Evolutionary conservation across 2,329 filamentous ascomycete genomes (phyloP).

Genomic region (Blastomyces percursus): DNA sequence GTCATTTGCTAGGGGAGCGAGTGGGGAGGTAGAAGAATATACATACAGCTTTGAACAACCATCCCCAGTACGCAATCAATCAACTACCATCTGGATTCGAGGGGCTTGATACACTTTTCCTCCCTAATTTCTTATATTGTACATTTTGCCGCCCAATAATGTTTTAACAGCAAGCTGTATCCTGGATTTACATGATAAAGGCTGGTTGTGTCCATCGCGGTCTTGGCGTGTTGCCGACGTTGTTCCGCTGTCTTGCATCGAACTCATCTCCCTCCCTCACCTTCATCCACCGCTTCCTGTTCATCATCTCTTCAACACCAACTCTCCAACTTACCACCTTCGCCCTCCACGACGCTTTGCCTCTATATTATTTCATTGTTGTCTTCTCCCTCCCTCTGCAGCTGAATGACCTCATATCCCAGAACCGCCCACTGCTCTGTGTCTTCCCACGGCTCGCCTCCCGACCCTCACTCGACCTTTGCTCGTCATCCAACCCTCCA

Average conservation of each 20-base stretch:
- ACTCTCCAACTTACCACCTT: not conserved
- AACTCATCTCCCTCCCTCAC: not conserved
- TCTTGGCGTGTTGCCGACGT: too few relatives aligned
- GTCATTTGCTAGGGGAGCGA: not conserved
- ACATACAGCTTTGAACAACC: not conserved
- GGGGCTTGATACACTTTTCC: too few relatives aligned
- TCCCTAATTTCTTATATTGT: too few relatives aligned
- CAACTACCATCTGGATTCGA: not conserved
- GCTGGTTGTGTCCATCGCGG: not conserved
- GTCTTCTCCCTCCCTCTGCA: not conserved
- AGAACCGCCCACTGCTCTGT: not conserved
- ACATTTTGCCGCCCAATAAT: too few relatives aligned
- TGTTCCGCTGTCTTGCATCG: too few relatives aligned
- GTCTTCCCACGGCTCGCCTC: conserved; percentile 4
- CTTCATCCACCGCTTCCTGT: not conserved
- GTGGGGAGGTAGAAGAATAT: too few relatives aligned
- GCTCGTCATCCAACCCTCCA: conserved; percentile 14
- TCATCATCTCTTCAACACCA: not conserved
- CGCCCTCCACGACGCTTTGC: not conserved
- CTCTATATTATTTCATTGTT: not conserved
- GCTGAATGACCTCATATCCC: not conserved
- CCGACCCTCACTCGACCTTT: conserved; percentile 8
- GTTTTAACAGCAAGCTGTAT: too few relatives aligned
- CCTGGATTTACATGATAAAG: too few relatives aligned
- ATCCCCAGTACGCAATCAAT: not conserved